phyloP scores from a whole-genome alignment of 768 basidiomycete genomes.

The Hemileccinum impolitum region DNA sequence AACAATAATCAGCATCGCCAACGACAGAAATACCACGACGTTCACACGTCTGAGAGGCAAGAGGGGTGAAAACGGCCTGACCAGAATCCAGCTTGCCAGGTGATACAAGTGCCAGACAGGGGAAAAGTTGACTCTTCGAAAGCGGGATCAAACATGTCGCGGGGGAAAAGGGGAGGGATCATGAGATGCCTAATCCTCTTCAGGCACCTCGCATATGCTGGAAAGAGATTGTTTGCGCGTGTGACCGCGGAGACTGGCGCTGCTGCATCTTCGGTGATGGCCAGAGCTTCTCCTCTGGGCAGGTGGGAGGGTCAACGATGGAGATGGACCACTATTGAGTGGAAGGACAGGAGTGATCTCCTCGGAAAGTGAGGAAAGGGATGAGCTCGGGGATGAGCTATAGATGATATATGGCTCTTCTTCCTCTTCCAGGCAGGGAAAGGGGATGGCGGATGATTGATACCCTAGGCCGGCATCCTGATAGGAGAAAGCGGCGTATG shows the following conservation, averaged over 20 bases:
- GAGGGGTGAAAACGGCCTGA: slow-evolving; percentile 5
- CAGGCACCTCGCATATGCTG: slow-evolving; percentile 32
- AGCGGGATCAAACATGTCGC: background rate
- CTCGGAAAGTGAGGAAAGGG: slow-evolving; percentile 31
- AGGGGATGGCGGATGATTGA: slow-evolving; percentile 21
- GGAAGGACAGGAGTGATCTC: slow-evolving; percentile 27
- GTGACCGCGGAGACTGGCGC: slow-evolving; percentile 31
- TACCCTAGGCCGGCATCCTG: slow-evolving; percentile 2
- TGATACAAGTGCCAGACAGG: slow-evolving; percentile 5
- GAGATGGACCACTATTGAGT: slow-evolving; percentile 12
- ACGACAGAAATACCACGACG: slow-evolving; percentile 9
- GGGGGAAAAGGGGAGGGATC: background rate
- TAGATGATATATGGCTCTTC: slow-evolving; percentile 34
- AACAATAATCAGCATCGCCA: slow-evolving; percentile 25
- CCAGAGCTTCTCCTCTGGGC: slow-evolving; percentile 15
- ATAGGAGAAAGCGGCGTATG: slow-evolving; percentile 7
- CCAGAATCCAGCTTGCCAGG: slow-evolving; percentile 21
- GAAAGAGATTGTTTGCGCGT: slow-evolving; percentile 30
- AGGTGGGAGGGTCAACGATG: slow-evolving; percentile 7
- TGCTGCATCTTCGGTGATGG: slow-evolving; percentile 31
- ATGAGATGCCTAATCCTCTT: slow-evolving; percentile 23
- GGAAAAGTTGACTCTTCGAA: background rate
- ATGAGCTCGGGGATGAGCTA: slow-evolving; percentile 32
- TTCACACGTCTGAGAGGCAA: slow-evolving; percentile 17
- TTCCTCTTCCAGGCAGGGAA: slow-evolving; percentile 26